Evolutionary conservation across 1,284 basidiomycete species (phyloP), one percentile per base, ranked within the genome.

Genomic region (Cystobasidium sp.): DNA sequence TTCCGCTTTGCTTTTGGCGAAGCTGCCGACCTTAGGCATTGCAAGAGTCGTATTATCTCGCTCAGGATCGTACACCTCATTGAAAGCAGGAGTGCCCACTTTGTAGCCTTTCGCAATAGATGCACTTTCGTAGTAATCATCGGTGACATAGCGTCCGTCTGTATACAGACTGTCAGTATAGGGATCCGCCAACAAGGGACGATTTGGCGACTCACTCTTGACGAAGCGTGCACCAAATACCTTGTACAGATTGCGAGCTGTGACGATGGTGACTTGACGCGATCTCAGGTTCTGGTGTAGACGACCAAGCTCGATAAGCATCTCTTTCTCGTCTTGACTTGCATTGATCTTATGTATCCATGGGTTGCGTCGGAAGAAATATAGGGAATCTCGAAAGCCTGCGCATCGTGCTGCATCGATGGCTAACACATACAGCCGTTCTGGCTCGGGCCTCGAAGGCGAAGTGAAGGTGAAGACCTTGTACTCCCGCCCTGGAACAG

Each of bases 341-440:
- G 92, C 91, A 77, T 90, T 90, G 69, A 97, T 86, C 83, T 98
- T 98, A 85, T 94, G 86, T 24, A 97, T 90, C 44, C 93, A 88
- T 0, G 89, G 89, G 79, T 96, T 96, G 6, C 92, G 88, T 12
- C 97, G 90, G 84, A 97, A 96, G 82, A 98, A 97, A 83, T 97
- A 97, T 12, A 98, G 85, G 9, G 95, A 97, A 83, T 99, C 97
- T 71, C 93, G 89, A 84, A 94, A 98, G 1, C 96, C 97, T 51
- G 93, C 94, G 3, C 92, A 92, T 37, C 96, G 89, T 0, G 96
- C 96, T 5, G 94, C 95, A 80, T 99, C 96, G 76, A 99, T 97
- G 12, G 96, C 93, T 56, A 99, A 90, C 87, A 97, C 92, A 84
- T 97, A 99, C 76, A 89, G 86, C 65, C 91, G 88, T 63, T 92